These are phyloP conservation scores for Ogataea trehaloabstinens DNA, from an alignment of 805 yeast species.

Conservation along the genomic window DNA sequence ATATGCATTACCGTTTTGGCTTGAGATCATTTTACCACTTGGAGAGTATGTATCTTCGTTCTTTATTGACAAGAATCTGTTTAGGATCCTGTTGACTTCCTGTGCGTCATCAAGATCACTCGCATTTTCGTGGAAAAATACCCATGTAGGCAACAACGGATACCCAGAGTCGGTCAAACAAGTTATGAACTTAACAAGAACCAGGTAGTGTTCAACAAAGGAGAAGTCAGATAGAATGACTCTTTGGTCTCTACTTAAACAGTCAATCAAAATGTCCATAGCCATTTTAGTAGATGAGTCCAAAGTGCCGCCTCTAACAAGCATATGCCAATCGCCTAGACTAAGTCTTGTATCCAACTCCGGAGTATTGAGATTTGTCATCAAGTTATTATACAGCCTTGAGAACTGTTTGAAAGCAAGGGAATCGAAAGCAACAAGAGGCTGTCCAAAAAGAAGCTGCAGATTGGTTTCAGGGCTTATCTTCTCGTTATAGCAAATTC, in stretches of 20 bases:
- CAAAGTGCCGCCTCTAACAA: slow-evolving; percentile 25
- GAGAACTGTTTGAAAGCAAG: slow-evolving; percentile 29
- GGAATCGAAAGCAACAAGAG: slow-evolving; percentile 21
- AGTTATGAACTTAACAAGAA: slow-evolving; percentile 26
- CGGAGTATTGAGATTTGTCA: slow-evolving; percentile 29
- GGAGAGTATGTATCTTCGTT: slow-evolving; percentile 13
- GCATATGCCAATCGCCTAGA: slow-evolving; percentile 28
- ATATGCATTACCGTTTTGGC: slow-evolving; percentile 31
- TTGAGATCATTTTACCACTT: slow-evolving; percentile 1
- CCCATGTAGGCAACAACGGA: slow-evolving; percentile 28
- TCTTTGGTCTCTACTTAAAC: slow-evolving; percentile 46
- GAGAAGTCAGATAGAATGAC: slow-evolving; percentile 57
- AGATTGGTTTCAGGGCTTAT: slow-evolving; percentile 25
- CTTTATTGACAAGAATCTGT: slow-evolving; percentile 16
- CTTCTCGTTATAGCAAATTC: slow-evolving; percentile 50
- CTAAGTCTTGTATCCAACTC: slow-evolving; percentile 24
- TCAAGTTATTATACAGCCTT: slow-evolving; percentile 32
- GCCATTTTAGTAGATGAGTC: slow-evolving; percentile 26
- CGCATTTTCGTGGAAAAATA: slow-evolving; percentile 7
- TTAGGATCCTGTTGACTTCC: slow-evolving; percentile 17
- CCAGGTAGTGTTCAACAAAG: slow-evolving; percentile 36
- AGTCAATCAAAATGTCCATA: slow-evolving; percentile 45
- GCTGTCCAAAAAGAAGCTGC: slow-evolving; percentile 28
- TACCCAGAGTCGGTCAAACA: slow-evolving; percentile 27
- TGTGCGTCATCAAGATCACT: slow-evolving; percentile 15